These are phyloP conservation scores for Heliamphora pulchella DNA, from an alignment of 179 eudicot genomes.

Conservation along the genomic window DNA sequence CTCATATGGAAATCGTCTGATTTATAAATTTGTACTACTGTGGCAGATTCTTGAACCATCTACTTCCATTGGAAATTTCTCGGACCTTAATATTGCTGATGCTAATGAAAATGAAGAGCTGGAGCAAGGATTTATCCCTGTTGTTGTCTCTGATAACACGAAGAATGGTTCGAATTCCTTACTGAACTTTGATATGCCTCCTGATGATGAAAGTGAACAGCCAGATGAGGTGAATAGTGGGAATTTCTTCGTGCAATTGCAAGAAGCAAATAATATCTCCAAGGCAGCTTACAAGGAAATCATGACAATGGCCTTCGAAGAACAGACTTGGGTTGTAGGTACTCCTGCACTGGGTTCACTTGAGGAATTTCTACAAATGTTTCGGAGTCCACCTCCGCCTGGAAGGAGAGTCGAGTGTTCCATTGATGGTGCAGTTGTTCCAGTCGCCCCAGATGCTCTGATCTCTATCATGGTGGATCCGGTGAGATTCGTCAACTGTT, in stretches of 20 bases:
- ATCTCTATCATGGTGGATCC: constrained; percentile 3
- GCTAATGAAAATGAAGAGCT: background rate
- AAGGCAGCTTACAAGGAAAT: constrained; percentile 13
- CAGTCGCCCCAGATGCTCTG: background rate
- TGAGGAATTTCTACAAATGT: background rate
- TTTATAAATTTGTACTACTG: background rate
- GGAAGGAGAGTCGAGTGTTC: constrained; percentile 5
- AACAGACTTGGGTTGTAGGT: background rate
- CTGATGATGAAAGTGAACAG: background rate
- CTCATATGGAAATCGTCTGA: background rate
- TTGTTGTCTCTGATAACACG: background rate
- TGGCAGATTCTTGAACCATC: constrained; percentile 1
- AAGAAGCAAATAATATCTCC: constrained; percentile 11
- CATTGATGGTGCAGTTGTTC: background rate
- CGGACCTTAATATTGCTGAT: background rate
- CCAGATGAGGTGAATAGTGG: background rate
- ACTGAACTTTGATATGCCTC: background rate
- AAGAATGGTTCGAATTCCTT: background rate
- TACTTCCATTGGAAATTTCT: background rate
- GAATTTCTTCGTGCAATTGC: background rate
- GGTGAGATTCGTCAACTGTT: constrained; percentile 7
- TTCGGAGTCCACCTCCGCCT: constrained; percentile 1
- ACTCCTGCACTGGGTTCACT: constrained; percentile 8
- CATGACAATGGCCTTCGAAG: constrained; percentile 5
- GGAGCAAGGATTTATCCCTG: background rate